Evolutionary conservation across 2,329 filamentous ascomycete species (phyloP), one percentile per base, ranked within the genome.

Genomic region (Elsinoe fawcettii): DNA sequence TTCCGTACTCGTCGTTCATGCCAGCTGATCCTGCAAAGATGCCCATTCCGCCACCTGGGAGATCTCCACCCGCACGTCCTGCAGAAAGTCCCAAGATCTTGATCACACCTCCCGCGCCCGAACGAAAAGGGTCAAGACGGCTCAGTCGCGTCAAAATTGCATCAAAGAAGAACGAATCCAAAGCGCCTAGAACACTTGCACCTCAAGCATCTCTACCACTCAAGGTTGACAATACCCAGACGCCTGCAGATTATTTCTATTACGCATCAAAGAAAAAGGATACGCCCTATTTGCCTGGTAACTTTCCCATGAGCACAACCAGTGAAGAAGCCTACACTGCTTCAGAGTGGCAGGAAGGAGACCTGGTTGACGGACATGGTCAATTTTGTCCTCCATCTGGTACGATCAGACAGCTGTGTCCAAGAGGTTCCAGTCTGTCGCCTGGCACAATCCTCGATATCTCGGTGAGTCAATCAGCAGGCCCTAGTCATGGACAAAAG

Each of bases 1-100:
- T 53, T n/a, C 32, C 49, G 6, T 53, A 39, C 32, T 14, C 30
- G n/a, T 53, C 49, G 9, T 53, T 53, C 49, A 53, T 53, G 30
- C 49, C 49, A 7, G 37, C 49, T 7, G 49, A 53, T 20, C 30
- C 30, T 23, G 25, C 49, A 25, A 37, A 53, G 16, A 36, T 53
- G 49, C 49, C 49, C 22, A n/a, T 34, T 2, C 49, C 49, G 14
- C 23, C 49, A 12, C 30, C 30, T 18, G 20, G 22, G 18, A 16
- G 25, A 51, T 22, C 41, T 18, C 25, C 46, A 18, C 46, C 46
- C 11, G 34, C 6, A 9, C 46, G 25, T 7, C 12, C 49, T 1
- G 6, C 16, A 2, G 16, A 39, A 7, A 23, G 49, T n/a, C 49
- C 30, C 11, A 30, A 53, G 32, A 53, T 53, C 30, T 9, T 39